Evolutionary conservation across 2,329 filamentous ascomycete species (phyloP), one percentile per base, ranked within the genome.

Genomic region (Cladosporium sp.): DNA sequence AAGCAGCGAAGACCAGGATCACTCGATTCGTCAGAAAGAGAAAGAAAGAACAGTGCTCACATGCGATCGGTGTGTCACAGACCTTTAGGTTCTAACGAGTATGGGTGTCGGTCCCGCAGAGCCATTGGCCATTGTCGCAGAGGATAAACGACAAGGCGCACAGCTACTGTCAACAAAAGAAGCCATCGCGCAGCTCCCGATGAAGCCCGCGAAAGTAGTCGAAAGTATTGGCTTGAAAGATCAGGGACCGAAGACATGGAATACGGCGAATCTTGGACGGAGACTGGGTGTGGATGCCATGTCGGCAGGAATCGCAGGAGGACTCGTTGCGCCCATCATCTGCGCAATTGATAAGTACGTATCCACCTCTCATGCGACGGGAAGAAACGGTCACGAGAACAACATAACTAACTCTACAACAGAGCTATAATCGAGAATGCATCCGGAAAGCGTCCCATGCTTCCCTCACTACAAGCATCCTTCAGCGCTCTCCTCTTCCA

Each of bases 291-390:
- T 88, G 18, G 92, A 97, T 80, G 78, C 86, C 25, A 77, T 85
- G 53, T 89, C 89, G 72, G 93, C 92, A 1, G 84, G 86, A 1
- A 85, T 86, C 54, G 91, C 93, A 13, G 92, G 90, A 1, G 85
- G 85, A 7, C 80, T 95, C 67, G 90, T 97, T 57, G 92, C 93
- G 63, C 93, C 93, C 1, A 76, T 96, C 46, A 94, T 97, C 68
- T 91, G 90, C 43, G 89, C 95, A 70, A 95, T 97, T 78, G 93
- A 97, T 78, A 88, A 90, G 91, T 93, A 81, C 67, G 81, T 73
- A 30, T 23, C 23, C 28, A 39, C 13, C 23, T 51, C 13, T 30
- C 30, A 28, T 32, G 26, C 28, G 26, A 18, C 14, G 18, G 2
- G 14, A 14, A 1, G 18, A 43, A 3, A 32, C 25, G 13, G 7